Conservation (phyloP, 345 rosid species). For the Lagerstroemia speciosa region DNA sequence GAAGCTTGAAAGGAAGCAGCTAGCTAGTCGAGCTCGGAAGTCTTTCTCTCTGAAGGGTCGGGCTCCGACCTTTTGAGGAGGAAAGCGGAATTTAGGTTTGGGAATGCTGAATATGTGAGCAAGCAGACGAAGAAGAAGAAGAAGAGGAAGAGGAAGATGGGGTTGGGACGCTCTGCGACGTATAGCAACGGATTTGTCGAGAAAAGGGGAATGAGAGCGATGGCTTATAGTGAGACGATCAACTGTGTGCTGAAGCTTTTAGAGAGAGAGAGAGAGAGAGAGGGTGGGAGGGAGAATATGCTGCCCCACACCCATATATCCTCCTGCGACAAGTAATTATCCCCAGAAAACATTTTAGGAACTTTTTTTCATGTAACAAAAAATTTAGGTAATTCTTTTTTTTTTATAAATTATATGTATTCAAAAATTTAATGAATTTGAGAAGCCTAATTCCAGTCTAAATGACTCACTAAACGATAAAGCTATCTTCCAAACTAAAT, state of each 20-base stretch:
- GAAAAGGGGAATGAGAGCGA: constrained; percentile 5
- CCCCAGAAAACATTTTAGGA: too few relatives aligned
- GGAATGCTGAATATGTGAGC: not conserved
- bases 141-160: not conserved
- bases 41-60: not conserved
- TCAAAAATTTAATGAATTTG: too few relatives aligned
- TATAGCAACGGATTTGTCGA: constrained; percentile 9
- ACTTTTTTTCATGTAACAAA: too few relatives aligned
- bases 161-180: not conserved
- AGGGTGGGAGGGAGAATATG: constrained; percentile 1
- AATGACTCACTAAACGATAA: too few relatives aligned
- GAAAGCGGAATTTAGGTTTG: not conserved
- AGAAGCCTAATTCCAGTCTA: too few relatives aligned
- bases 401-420: too few relatives aligned
- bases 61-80: not conserved
- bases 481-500: too few relatives aligned
- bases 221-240: not conserved
- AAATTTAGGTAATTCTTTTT: too few relatives aligned
- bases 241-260: too few relatives aligned
- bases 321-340: too few relatives aligned
- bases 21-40: not conserved
- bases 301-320: too few relatives aligned
- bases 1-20: not conserved
- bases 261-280: not conserved
- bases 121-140: not conserved